phyloP scores from a whole-genome alignment of 2,329 filamentous ascomycete species.

The Grosmannia penicillata region DNA sequence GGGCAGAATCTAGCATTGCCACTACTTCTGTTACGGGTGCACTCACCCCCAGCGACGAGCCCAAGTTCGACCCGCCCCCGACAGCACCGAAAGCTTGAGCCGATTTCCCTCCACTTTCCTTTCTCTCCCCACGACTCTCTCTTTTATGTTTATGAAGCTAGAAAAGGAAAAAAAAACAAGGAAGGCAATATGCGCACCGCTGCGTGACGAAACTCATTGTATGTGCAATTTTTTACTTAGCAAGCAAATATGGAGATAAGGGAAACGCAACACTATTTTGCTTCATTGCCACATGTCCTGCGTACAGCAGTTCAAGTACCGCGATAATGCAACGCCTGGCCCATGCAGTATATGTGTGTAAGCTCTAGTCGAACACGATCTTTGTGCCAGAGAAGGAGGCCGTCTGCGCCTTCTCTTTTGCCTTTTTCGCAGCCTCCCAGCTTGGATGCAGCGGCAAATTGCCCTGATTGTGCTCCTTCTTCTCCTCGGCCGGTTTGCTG shows the following conservation, averaged over 20 bases:
- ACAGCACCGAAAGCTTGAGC: conserved; percentile 7
- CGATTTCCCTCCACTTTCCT: too few species aligned
- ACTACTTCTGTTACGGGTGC: background rate
- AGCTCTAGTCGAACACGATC: conserved; percentile 36
- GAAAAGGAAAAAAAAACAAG: background rate
- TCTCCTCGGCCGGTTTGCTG: background rate
- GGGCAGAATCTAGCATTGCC: background rate
- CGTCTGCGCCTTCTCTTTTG: conserved; percentile 39
- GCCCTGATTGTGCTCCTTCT: background rate
- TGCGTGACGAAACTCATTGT: too few species aligned
- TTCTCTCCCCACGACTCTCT: too few species aligned
- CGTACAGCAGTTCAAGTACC: too few species aligned
- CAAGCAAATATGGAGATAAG: too few species aligned
- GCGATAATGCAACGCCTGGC: too few species aligned
- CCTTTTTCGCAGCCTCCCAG: conserved; percentile 49
- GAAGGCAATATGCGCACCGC: background rate
- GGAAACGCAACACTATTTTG: too few species aligned
- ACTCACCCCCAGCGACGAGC: conserved; percentile 1
- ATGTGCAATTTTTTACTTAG: too few species aligned
- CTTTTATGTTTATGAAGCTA: background rate
- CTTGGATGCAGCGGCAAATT: conserved; percentile 39
- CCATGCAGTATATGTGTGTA: background rate
- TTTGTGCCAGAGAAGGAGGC: conserved; percentile 41
- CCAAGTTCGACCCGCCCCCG: conserved; percentile 11
- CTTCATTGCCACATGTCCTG: too few species aligned